Percentiles rank a stretch among this genome's conserved stretches.
Conservation (phyloP, 1,139 yeast species). For the Pichia sp. region DNA sequence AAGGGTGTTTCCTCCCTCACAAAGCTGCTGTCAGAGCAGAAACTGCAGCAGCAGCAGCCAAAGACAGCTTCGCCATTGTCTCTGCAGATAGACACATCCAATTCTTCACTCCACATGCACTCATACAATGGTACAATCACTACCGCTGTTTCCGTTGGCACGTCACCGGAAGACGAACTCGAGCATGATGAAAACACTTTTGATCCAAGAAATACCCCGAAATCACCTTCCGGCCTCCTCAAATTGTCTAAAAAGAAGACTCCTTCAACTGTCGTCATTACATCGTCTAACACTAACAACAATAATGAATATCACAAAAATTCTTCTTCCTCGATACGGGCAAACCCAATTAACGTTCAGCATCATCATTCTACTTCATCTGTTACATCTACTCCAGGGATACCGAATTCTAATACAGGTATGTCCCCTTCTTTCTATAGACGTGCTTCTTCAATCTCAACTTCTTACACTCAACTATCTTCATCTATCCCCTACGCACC, state of each 20-base stretch:
- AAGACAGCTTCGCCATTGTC: conserved; percentile 13
- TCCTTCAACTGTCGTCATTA: not conserved
- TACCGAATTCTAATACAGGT: not conserved
- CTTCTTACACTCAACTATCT: conserved; percentile 42
- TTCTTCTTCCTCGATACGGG: not conserved
- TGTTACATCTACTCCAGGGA: no score
- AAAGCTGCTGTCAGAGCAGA: conserved; percentile 27
- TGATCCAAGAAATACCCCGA: conserved; percentile 15
- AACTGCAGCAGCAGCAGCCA: conserved; percentile 1
- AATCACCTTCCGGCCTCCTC: not conserved
- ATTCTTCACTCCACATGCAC: conserved; percentile 5
- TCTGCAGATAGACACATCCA: conserved; percentile 13
- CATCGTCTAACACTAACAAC: no score
- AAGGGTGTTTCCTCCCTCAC: conserved; percentile 26
- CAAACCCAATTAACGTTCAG: not conserved
- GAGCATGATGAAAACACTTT: conserved; percentile 12
- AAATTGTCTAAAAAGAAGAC: not conserved
- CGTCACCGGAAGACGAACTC: conserved; percentile 22
- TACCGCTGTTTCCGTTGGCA: conserved; percentile 28
- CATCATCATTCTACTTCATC: no score
- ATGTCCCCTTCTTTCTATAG: not conserved
- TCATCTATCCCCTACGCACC: conserved; percentile 64
- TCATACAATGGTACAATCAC: conserved; percentile 25
- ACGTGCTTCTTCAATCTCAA: conserved; percentile 13
- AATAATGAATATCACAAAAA: no score